Base-by-base conservation (phyloP, 257 asterid genomes). In the Voacanga thouarsii region DNA sequence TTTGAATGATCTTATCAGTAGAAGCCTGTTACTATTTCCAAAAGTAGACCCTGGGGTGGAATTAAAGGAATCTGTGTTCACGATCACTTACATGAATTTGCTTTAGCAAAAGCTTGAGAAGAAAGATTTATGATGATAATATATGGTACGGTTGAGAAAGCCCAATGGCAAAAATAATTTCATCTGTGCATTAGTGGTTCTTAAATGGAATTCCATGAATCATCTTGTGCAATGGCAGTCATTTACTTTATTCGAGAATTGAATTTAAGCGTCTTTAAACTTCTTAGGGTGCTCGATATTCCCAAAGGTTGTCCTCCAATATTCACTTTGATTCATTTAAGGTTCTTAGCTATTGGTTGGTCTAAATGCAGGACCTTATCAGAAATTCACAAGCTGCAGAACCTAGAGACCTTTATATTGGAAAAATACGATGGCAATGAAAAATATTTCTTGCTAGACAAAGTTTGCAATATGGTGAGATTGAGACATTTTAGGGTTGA, bases 241-340 rank as follows among this genome's bases (percentile, higher is more conserved):
- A 5, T 39, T 11, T 0, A 9, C 41, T n/a, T 7, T 21, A 6
- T 19, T 14, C 14, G 24, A 53, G 63, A n/a, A 30, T 45, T 59
- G 39, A 43, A 39, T 43, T 67, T 67, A 12, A 56, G 26, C 19
- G 53, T 39, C 30, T 73, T 82, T 28, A 78, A 74, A 57, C 82
- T 82, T 30, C 69, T 82, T 2, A 82, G 70, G 30, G 85, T 78
- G 49, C 56, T 82, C 50, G 73, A 57, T 64, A 59, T 73, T 53
- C 51, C 26, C 10, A 26, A 41, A 3, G 28, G 61, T 41, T 16
- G 19, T 30, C 19, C n/a, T 26, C 44, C 37, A 53, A 26, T 77
- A 4, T 75, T 60, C 7, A 18, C 51, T 12, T 30, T 81, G 12
- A 28, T 28, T 76, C 84, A 77, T 51, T 5, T 81, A 56, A 77